Percentiles rank a stretch among this genome's conserved stretches.
phyloP scores from a whole-genome alignment of 176 grass and related monocot species.

The Carex cristatella region DNA sequence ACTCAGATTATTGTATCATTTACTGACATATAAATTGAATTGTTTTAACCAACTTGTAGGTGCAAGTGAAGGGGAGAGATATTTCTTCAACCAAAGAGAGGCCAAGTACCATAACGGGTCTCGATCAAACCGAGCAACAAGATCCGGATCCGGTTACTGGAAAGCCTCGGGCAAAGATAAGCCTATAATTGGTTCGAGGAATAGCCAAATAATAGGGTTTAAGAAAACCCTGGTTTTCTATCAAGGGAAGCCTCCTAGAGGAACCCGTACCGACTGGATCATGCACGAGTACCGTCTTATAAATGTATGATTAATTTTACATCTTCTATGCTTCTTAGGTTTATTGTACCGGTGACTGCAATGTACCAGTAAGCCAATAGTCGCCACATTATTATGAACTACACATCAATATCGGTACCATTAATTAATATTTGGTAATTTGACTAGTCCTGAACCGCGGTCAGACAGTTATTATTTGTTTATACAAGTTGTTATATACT shows the following conservation, averaged over 20 bases:
- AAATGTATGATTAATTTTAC: slow-evolving; percentile 7
- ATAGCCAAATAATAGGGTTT: slow-evolving; percentile 31
- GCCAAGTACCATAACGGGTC: slow-evolving; percentile 11
- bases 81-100: slow-evolving; percentile 33
- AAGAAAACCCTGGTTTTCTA: slow-evolving; percentile 38
- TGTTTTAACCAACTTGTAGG: slow-evolving; percentile 2
- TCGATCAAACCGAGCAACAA: slow-evolving; percentile 22
- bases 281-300: slow-evolving; percentile 37
- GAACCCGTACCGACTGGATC: slow-evolving; percentile 22
- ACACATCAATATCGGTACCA: background rate
- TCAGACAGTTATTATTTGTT: background rate
- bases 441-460: background rate
- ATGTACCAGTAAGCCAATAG: background rate
- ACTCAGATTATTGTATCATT: background rate
- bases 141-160: slow-evolving; percentile 29
- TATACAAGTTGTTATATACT: background rate
- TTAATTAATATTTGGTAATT: background rate
- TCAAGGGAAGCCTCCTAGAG: slow-evolving; percentile 18
- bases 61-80: slow-evolving; percentile 22
- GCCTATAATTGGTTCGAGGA: background rate
- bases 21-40: background rate
- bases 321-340: background rate
- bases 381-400: background rate
- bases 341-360: background rate
- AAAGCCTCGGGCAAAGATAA: slow-evolving; percentile 33